Evolutionary conservation across 306 rosid genomes (phyloP).

Genomic region (Lagenaria siceraria): DNA sequence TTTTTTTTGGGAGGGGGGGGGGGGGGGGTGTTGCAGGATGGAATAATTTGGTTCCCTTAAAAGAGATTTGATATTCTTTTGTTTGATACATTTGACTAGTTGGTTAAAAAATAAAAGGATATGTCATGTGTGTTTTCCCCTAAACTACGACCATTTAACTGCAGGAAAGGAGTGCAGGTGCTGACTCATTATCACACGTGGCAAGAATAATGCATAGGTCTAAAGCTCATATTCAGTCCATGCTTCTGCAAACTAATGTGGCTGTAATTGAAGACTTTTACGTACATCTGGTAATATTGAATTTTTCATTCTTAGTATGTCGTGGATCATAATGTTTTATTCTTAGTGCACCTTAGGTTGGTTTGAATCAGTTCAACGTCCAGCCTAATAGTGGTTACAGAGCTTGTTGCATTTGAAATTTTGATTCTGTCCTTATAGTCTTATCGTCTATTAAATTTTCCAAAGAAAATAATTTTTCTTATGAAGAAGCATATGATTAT

Average conservation of each 20-base stretch:
- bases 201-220: constrained; percentile 76
- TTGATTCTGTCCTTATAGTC: background rate
- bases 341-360: background rate
- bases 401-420: background rate
- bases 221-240: constrained; percentile 75
- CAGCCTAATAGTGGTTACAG: background rate
- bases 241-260: constrained; percentile 78
- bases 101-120: background rate
- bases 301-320: background rate
- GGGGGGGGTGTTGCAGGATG: too few relatives aligned
- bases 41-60: background rate
- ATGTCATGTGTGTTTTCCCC: constrained; percentile 4
- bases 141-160: constrained; percentile 16
- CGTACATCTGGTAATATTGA: constrained; percentile 65
- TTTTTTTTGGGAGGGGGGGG: too few relatives aligned
- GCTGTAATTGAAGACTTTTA: constrained; percentile 85
- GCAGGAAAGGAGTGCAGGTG: constrained; percentile 97
- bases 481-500: too few relatives aligned
- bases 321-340: background rate
- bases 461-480: background rate
- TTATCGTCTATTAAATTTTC: background rate
- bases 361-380: background rate
- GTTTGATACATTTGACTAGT: background rate
- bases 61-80: background rate
- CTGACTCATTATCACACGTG: constrained; percentile 68